Evolutionary conservation across 306 rosid genomes (phyloP).

Genomic region (Sechiopsis laciniata): DNA sequence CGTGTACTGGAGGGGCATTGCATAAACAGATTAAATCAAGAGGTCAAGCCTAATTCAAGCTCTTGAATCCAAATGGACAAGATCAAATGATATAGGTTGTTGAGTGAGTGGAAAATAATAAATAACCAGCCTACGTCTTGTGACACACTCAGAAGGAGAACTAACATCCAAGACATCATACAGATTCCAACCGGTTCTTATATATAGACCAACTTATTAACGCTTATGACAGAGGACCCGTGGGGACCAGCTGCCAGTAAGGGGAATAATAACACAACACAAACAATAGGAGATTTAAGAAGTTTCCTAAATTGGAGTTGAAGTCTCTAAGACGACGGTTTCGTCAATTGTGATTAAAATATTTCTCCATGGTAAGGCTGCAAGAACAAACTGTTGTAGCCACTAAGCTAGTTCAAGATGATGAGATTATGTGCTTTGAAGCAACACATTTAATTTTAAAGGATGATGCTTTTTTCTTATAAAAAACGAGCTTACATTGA

Average conservation of each 20-base stretch:
- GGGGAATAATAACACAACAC: not conserved
- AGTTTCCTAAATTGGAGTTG: not conserved
- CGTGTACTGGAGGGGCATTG: not conserved
- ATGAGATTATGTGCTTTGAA: not conserved
- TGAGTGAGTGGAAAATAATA: not conserved
- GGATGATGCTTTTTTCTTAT: too few relatives aligned
- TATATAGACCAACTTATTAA: not conserved
- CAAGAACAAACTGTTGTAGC: not conserved
- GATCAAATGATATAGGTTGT: not conserved
- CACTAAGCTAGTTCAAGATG: not conserved
- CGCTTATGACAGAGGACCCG: not conserved
- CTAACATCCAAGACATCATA: constrained; percentile 3
- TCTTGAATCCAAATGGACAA: not conserved
- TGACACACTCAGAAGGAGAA: too few relatives aligned
- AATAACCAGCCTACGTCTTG: not conserved
- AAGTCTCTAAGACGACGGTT: not conserved
- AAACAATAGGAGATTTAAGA: not conserved
- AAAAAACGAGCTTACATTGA: too few relatives aligned
- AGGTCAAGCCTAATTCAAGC: not conserved
- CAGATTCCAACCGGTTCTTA: not conserved
- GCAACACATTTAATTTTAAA: not conserved
- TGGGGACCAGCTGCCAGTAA: too few relatives aligned
- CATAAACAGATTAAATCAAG: not conserved
- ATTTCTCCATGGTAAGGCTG: not conserved
- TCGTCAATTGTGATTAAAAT: not conserved